Percentiles rank a stretch among this genome's conserved stretches.
Conservation (phyloP, 371 early-diverging fungal species). For the Aphelidium insulamus region DNA sequence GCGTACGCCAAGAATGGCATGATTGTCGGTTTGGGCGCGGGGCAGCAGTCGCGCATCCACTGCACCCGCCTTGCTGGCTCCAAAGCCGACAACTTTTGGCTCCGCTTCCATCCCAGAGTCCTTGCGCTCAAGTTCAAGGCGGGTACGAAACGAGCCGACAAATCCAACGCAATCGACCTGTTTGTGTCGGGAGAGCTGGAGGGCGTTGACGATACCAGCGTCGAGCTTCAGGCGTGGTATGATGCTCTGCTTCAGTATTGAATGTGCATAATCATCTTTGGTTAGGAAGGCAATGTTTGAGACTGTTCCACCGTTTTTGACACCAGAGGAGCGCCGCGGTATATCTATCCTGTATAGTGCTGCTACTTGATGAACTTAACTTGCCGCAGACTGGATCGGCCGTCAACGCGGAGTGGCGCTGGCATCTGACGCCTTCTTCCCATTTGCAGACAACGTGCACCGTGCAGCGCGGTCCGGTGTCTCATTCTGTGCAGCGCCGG, state of each 20-base stretch:
- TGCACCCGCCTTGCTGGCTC: conserved; percentile 95
- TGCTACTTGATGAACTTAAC: too few species aligned
- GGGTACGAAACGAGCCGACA: conserved; percentile 76
- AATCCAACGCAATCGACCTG: conserved; percentile 88
- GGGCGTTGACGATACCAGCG: too few species aligned
- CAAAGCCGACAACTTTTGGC: conserved; percentile 90
- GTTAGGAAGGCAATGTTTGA: conserved; percentile 63
- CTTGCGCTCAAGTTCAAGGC: conserved; percentile 62
- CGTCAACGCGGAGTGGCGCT: conserved; percentile 48
- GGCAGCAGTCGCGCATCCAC: conserved; percentile 93
- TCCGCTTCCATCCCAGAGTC: conserved; percentile 82
- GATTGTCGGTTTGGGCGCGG: conserved; percentile 94
- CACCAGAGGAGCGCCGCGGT: conserved; percentile 49
- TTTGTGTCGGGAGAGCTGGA: too few species aligned
- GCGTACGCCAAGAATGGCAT: conserved; percentile 93
- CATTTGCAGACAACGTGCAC: conserved; percentile 86
- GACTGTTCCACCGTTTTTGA: conserved; percentile 49
- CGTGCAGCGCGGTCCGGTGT: conserved; percentile 72
- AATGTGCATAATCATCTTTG: too few species aligned
- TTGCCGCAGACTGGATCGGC: conserved; percentile 52
- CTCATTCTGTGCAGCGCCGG: conserved; percentile 65
- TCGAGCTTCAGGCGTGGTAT: conserved; percentile 47
- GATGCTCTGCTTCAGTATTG: neutral
- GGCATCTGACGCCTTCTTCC: conserved; percentile 94
- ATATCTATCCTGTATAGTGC: too few species aligned